Base-by-base conservation (phyloP, 805 yeast species). In the Ogataea haglerorum region DNA sequence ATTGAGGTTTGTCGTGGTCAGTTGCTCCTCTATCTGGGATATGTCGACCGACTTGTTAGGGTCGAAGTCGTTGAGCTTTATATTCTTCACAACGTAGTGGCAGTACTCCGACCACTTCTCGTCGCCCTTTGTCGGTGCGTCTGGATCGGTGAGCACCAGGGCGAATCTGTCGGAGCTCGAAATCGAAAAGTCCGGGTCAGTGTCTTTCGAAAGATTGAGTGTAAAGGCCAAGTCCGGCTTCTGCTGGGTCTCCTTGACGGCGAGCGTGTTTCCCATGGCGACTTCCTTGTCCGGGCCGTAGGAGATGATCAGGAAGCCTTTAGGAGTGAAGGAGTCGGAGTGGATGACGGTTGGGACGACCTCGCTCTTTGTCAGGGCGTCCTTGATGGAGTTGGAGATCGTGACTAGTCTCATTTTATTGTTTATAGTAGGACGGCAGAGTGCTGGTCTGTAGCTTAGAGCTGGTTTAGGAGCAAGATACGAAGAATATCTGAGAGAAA, bases 51-150 rank as follows among this genome's bases (percentile, higher is more conserved):
- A 51, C 24, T 67, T 61, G 14, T 51, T 43, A 5, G 53, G 38
- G 15, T 66, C 70, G 30, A 69, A 56, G 15, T 67, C 61, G 38
- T 65, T 67, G 52, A 78, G 63, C 30, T 65, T 56, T 52, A 82
- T 70, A 50, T 82, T 81, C 2, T 78, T 63, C 23, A 71, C 65
- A 28, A 89, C 67, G 72, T 77, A 86, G 65, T 89, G 97, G 39
- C 84, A 79, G 60, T 70, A 89, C 63, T 89, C 95, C 3, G 93
- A 82, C 95, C 95, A 88, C 58, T 80, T 86, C 56, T 82, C 78
- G 60, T 89, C 96, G 3, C 75, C 72, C 51, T 79, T 74, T 3
- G 89, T 76, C 10, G 97, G 97, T 6, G 96, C 96, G 68, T 89
- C 96, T 1, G 97, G 97, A 62, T 89, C 96, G 6, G 96, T 90